Base-by-base conservation (phyloP, 257 asterid species). In the Apocynum venetum region DNA sequence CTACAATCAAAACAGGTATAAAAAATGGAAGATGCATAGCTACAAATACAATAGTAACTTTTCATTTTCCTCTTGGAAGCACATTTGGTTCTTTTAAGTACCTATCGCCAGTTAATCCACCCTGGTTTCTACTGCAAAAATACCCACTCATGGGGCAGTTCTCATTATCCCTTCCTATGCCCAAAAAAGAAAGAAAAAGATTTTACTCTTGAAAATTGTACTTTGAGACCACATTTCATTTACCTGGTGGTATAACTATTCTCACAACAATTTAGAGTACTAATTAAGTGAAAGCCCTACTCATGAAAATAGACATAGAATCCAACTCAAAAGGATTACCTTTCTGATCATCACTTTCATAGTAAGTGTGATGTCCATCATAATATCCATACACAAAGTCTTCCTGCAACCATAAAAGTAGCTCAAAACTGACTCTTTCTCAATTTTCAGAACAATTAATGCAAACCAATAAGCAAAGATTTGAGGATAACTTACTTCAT, bases 331-430 rank as follows among this genome's bases (percentile, higher is more conserved):
- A 25, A 25, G 31, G 31, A 25, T 25, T 80, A 89, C 98, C 92
- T 86, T 77, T 85, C 8, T 86, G 0, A 2, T 53, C 91, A 52
- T 90, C 97, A 79, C 83, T 86, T 86, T 93, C 98, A 67, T 15
- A 85, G 81, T 80, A 93, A 15, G 98, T 89, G 53, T 92, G 97
- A 77, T 89, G 93, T 36, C 49, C 91, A 86, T 92, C 98, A 71
- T 87, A 93, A 77, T 82, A 79, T n/a, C 98, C 98, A 73, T 77
- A 86, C 69, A 59, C 57, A 86, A 75, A 93, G 60, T 93, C 97
- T 64, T 87, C 97, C 98, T 93, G 86, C 84, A 84, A 71, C 63
- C 76, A 83, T 43, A 80, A 59, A 43, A 74, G 12, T 38, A 55
- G 51, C 20, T 65, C 36, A 78, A 78, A 79, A 56, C 56, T 49